Conservation (phyloP, 306 rosid species). For the Sophora flavescens region DNA sequence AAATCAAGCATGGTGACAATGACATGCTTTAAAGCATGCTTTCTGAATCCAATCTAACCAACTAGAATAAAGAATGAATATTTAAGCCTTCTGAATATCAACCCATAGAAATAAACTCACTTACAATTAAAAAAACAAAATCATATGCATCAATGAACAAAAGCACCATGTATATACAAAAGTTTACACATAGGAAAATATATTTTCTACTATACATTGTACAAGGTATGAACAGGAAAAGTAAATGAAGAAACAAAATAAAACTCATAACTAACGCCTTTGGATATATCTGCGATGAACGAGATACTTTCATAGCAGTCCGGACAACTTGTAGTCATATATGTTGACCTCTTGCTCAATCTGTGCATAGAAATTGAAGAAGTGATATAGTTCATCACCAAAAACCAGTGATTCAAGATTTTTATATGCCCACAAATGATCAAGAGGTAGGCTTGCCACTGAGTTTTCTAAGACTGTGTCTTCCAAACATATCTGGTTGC, state of each 20-base stretch:
- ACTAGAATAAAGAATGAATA: background rate
- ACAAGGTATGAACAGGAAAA: conserved; percentile 35
- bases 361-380: conserved; percentile 40
- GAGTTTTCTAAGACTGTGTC: conserved; percentile 38
- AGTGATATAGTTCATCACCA: conserved; percentile 47
- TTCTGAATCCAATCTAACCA: conserved; percentile 8
- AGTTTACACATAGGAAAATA: conserved; percentile 33
- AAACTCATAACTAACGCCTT: no score
- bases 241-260: conserved; percentile 32
- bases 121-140: conserved; percentile 28
- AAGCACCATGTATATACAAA: conserved; percentile 29
- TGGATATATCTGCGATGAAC: no score
- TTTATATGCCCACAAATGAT: conserved; percentile 38
- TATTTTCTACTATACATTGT: conserved; percentile 28
- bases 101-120: conserved; percentile 29
- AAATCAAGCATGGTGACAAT: conserved; percentile 23
- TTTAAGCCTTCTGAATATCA: conserved; percentile 14
- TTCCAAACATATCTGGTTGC: conserved; percentile 46
- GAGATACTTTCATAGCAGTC: conserved; percentile 40
- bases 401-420: conserved; percentile 52
- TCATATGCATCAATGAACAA: background rate
- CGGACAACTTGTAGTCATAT: conserved; percentile 58
- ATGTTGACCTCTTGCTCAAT: conserved; percentile 54
- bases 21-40: conserved; percentile 21
- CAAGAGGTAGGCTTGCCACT: conserved; percentile 23